Percentiles rank a stretch among this genome's conserved stretches.
Conservation (phyloP, 2,329 filamentous ascomycete species). For the Phymatotrichopsis omnivora region DNA sequence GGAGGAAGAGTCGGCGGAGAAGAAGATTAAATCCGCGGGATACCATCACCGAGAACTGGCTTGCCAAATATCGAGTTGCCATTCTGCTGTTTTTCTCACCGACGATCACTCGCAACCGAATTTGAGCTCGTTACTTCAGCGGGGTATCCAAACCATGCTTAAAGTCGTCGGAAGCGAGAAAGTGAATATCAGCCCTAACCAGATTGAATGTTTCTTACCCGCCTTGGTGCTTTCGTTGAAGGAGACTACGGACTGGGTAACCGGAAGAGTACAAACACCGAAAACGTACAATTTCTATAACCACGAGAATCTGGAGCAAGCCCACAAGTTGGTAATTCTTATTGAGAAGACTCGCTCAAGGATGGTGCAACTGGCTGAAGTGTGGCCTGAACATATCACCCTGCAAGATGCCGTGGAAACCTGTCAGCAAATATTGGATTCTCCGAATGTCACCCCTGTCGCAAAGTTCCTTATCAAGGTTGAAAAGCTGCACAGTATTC, state of each 20-base stretch:
- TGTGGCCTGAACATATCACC: slow-evolving; percentile 65
- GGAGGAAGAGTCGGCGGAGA: slow-evolving; percentile 37
- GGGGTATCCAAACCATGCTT: slow-evolving; percentile 12
- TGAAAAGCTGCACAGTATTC: slow-evolving; percentile 73
- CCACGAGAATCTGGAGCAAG: slow-evolving; percentile 65
- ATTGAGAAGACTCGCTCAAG: slow-evolving; percentile 58
- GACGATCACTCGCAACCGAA: slow-evolving; percentile 24
- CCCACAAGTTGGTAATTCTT: slow-evolving; percentile 60
- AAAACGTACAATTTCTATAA: slow-evolving; percentile 76
- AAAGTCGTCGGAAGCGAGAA: slow-evolving; percentile 5
- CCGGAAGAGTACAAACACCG: slow-evolving; percentile 32
- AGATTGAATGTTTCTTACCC: slow-evolving; percentile 48
- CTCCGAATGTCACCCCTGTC: slow-evolving; percentile 71
- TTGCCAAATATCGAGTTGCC: slow-evolving; percentile 50
- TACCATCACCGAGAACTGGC: slow-evolving; percentile 46
- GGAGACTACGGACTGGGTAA: slow-evolving; percentile 47
- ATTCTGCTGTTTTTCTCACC: slow-evolving; percentile 39
- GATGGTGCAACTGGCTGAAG: slow-evolving; percentile 57
- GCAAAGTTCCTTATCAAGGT: slow-evolving; percentile 76
- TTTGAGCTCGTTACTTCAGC: slow-evolving; percentile 14
- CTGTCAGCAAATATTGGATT: slow-evolving; percentile 63
- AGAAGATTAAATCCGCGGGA: slow-evolving; percentile 33
- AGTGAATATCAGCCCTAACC: slow-evolving; percentile 4
- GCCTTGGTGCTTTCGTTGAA: slow-evolving; percentile 56
- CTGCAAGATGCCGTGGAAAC: slow-evolving; percentile 66